phyloP scores from a whole-genome alignment of 2,329 filamentous ascomycete species.

The Xylariaceae sp. region DNA sequence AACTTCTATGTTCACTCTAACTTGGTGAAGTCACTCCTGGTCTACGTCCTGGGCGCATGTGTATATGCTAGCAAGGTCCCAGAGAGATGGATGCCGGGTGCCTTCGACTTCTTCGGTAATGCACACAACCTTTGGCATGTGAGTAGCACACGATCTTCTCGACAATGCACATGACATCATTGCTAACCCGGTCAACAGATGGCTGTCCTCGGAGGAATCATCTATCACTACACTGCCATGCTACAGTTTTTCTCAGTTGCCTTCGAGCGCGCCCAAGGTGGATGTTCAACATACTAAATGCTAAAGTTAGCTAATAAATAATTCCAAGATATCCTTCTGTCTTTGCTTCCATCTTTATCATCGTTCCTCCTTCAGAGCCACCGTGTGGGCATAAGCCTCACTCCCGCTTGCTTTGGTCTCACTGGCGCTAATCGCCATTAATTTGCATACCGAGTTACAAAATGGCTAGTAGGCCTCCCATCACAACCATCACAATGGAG shows the following conservation, averaged over 20 bases:
- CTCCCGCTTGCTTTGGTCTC: not conserved
- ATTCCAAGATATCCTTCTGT: not conserved
- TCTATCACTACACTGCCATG: constrained; percentile 98
- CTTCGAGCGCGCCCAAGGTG: constrained; percentile 60
- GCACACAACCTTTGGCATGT: constrained; percentile 95
- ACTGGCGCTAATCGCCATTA: not conserved
- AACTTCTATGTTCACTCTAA: constrained; percentile 76
- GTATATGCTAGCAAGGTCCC: constrained; percentile 91
- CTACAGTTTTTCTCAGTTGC: constrained; percentile 83
- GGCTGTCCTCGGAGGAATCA: constrained; percentile 86
- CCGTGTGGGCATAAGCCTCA: not conserved
- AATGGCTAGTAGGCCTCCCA: constrained; percentile 18
- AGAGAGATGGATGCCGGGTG: constrained; percentile 85
- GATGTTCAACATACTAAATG: constrained; percentile 50
- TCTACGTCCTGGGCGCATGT: constrained; percentile 78
- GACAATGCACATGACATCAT: constrained; percentile 75
- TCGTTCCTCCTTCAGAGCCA: not conserved
- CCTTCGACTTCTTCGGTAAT: constrained; percentile 91
- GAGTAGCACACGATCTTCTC: constrained; percentile 63
- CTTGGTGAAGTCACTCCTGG: constrained; percentile 75
- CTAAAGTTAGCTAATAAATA: constrained; percentile 2
- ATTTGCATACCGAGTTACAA: not conserved
- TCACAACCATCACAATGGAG: constrained; percentile 8
- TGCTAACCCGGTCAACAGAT: constrained; percentile 93
- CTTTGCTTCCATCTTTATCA: not conserved